Evolutionary conservation across 2,329 filamentous ascomycete genomes (phyloP).

Genomic region (Alternaria infectoria): DNA sequence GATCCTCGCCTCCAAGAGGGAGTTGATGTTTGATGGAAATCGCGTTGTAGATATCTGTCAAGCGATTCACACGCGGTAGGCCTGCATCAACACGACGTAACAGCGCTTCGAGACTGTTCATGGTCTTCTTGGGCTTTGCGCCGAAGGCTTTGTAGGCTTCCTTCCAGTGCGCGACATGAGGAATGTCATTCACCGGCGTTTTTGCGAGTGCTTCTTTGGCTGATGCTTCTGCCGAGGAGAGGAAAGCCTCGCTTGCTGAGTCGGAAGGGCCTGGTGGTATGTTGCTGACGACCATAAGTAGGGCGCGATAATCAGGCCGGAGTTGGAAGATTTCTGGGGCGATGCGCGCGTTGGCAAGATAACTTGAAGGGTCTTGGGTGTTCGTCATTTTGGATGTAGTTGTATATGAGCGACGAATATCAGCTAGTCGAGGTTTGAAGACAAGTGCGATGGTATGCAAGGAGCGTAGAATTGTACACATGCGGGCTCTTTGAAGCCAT

Average conservation of each 20-base stretch:
- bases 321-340: conserved; percentile 40
- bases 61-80: conserved; percentile 47
- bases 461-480: background rate
- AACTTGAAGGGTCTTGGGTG: background rate
- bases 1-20: conserved; percentile 49
- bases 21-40: conserved; percentile 50
- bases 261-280: conserved; percentile 45
- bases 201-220: conserved; percentile 16
- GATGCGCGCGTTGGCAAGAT: conserved; percentile 13
- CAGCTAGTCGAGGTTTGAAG: background rate
- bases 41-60: conserved; percentile 51
- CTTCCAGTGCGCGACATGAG: conserved; percentile 49
- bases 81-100: conserved; percentile 43
- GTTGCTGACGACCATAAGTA: conserved; percentile 44
- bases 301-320: conserved; percentile 48
- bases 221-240: conserved; percentile 36
- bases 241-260: conserved; percentile 34
- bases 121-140: conserved; percentile 47
- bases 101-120: conserved; percentile 48
- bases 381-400: background rate
- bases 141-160: conserved; percentile 50
- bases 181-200: conserved; percentile 37
- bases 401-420: background rate
- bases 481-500: background rate
- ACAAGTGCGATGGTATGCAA: background rate